These are phyloP conservation scores for Aspergillus sp. DNA, from an alignment of 2,329 filamentous ascomycete species.

Conservation along the genomic window DNA sequence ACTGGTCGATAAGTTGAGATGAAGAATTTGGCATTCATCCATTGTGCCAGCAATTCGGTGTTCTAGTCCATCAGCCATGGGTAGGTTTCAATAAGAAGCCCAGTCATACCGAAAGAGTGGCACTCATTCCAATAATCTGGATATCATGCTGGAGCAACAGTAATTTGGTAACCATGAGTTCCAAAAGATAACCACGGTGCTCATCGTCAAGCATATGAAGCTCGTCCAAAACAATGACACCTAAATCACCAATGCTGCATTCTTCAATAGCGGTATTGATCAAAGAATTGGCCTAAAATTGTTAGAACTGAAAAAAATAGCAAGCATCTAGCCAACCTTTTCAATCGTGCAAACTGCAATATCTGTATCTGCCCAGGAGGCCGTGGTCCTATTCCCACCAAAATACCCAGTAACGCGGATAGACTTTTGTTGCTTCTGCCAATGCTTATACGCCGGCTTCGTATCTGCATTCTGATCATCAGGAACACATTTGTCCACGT, in stretches of 20 bases:
- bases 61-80: conserved; percentile 47
- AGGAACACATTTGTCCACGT: conserved; percentile 42
- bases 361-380: conserved; percentile 67
- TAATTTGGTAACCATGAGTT: conserved; percentile 67
- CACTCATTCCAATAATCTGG: conserved; percentile 74
- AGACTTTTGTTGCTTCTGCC: conserved; percentile 50
- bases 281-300: conserved; percentile 60
- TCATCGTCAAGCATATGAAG: conserved; percentile 78
- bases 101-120: conserved; percentile 59
- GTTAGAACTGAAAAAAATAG: conserved; percentile 1
- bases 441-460: conserved; percentile 43
- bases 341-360: conserved; percentile 74
- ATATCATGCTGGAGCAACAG: conserved; percentile 60
- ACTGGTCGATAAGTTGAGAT: conserved; percentile 66
- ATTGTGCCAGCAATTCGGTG: conserved; percentile 59
- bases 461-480: conserved; percentile 26
- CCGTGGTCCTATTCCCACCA: conserved; percentile 61
- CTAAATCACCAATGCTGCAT: conserved; percentile 57
- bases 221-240: conserved; percentile 66
- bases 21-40: conserved; percentile 66
- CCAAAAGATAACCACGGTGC: conserved; percentile 66
- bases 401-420: conserved; percentile 67
- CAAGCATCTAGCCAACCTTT: conserved; percentile 45
- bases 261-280: conserved; percentile 69
- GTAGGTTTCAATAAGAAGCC: background rate